A percentile compares a stretch with the other conserved stretches of the same genome.
Evolutionary conservation across 1,139 yeast species (phyloP).

Genomic region (Saccharomyces hybrid): DNA sequence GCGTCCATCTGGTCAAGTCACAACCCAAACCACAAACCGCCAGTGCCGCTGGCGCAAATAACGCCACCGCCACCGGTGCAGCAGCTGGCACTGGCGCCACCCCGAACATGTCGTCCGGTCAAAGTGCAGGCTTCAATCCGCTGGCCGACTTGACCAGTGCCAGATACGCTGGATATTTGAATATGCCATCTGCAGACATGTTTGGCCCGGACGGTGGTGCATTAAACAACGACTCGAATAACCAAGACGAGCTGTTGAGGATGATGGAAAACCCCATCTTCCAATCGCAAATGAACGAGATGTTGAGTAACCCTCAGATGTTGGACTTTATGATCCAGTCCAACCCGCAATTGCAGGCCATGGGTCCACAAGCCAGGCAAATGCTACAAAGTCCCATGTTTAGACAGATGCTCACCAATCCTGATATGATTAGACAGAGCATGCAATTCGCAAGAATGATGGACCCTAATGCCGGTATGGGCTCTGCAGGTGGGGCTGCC

Average conservation of each 20-base stretch:
- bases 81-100: slow-evolving; percentile 39
- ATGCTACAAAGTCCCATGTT: slow-evolving; percentile 79
- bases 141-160: slow-evolving; percentile 91
- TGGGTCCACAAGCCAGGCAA: slow-evolving; percentile 87
- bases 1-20: slow-evolving; percentile 75
- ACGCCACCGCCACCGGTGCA: slow-evolving; percentile 11
- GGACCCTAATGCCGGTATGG: slow-evolving; percentile 27
- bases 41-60: slow-evolving; percentile 16
- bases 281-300: slow-evolving; percentile 71
- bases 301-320: slow-evolving; percentile 74
- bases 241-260: slow-evolving; percentile 60
- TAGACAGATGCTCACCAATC: slow-evolving; percentile 79
- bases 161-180: slow-evolving; percentile 81
- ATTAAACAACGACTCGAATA: slow-evolving; percentile 53
- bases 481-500: slow-evolving; percentile 17
- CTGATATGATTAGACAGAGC: slow-evolving; percentile 76
- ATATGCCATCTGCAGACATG: slow-evolving; percentile 79
- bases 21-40: slow-evolving; percentile 36
- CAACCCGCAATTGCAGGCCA: slow-evolving; percentile 72
- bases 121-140: slow-evolving; percentile 77
- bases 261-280: slow-evolving; percentile 78
- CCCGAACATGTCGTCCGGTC: slow-evolving; percentile 72
- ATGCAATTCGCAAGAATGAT: slow-evolving; percentile 60
- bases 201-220: slow-evolving; percentile 92
- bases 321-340: slow-evolving; percentile 74